phyloP scores from a whole-genome alignment of 208 protist species.

The Wallacemonas sp. region DNA sequence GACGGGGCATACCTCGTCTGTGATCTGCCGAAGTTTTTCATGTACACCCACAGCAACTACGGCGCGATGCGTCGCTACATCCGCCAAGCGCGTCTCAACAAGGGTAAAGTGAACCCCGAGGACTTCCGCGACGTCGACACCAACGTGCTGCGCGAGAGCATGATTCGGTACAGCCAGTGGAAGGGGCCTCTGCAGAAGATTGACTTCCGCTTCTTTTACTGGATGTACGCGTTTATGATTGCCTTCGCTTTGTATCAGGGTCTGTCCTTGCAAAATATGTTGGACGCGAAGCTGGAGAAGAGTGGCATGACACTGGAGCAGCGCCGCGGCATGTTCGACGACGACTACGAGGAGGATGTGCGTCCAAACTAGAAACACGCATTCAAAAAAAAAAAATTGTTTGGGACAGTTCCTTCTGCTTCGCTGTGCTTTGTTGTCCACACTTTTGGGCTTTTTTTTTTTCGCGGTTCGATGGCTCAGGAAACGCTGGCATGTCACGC shows the following conservation, averaged over 20 bases:
- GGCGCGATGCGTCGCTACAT: conserved; percentile 78
- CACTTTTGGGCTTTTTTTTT: too few species aligned
- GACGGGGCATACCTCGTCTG: conserved; percentile 66
- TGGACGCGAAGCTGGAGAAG: conserved; percentile 61
- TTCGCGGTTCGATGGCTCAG: too few species aligned
- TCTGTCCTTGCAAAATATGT: conserved; percentile 44
- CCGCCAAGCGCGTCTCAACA: conserved; percentile 70
- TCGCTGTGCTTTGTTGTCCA: neutral
- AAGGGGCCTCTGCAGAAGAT: conserved; percentile 81
- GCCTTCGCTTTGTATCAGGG: conserved; percentile 71
- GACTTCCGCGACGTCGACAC: conserved; percentile 83
- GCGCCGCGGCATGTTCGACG: conserved; percentile 69
- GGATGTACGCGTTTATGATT: conserved; percentile 87
- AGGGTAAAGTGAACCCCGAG: conserved; percentile 80
- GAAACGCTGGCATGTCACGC: too few species aligned
- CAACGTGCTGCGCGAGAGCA: conserved; percentile 70
- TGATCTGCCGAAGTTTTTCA: conserved; percentile 68
- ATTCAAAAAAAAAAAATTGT: neutral
- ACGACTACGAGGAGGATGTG: conserved; percentile 86
- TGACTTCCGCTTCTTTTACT: conserved; percentile 83
- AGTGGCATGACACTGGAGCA: conserved; percentile 54
- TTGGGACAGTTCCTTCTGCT: conserved; percentile 3
- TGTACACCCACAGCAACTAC: conserved; percentile 76
- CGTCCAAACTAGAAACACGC: conserved; percentile 64
- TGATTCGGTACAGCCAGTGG: conserved; percentile 68